A percentile compares a stretch with the other conserved stretches of the same genome.
Evolutionary conservation across 345 rosid species (phyloP).

Genomic region (Hypericum perforatum): DNA sequence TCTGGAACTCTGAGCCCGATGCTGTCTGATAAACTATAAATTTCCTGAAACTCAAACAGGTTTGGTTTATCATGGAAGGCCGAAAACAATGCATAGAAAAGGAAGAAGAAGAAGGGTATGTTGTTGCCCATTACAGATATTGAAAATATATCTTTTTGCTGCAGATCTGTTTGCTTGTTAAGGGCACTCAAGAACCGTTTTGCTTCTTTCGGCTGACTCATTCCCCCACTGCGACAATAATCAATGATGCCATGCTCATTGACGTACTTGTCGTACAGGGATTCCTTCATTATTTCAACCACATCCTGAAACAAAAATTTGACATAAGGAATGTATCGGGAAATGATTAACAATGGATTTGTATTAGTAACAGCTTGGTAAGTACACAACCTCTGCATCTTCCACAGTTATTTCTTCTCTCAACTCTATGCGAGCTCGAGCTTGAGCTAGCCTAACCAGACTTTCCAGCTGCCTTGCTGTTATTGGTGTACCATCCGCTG

Average conservation of each 20-base stretch:
- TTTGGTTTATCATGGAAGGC: no score
- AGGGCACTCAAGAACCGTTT: constrained; percentile 85
- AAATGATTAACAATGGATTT: constrained; percentile 1
- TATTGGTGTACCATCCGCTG: constrained; percentile 90
- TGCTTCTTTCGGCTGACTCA: constrained; percentile 97
- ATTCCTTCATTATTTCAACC: constrained; percentile 93
- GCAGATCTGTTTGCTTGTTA: constrained; percentile 76
- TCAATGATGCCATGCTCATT: constrained; percentile 91
- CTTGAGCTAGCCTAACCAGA: constrained; percentile 81
- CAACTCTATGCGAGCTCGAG: constrained; percentile 89
- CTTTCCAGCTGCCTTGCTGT: constrained; percentile 97
- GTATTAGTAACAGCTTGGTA: not conserved
- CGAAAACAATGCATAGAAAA: constrained; percentile 6
- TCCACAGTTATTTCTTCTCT: constrained; percentile 86
- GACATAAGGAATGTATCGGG: not conserved
- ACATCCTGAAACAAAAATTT: constrained; percentile 53
- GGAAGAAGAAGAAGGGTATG: constrained; percentile 2
- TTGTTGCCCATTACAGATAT: constrained; percentile 48
- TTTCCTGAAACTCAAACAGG: constrained; percentile 46
- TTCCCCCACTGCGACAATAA: constrained; percentile 88
- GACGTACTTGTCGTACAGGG: constrained; percentile 78
- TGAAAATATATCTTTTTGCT: constrained; percentile 76
- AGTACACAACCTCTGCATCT: constrained; percentile 60
- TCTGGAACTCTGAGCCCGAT: constrained; percentile 85
- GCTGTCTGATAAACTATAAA: constrained; percentile 86